Base-by-base conservation (phyloP, 805 yeast species). In the Osmozyma mogii region DNA sequence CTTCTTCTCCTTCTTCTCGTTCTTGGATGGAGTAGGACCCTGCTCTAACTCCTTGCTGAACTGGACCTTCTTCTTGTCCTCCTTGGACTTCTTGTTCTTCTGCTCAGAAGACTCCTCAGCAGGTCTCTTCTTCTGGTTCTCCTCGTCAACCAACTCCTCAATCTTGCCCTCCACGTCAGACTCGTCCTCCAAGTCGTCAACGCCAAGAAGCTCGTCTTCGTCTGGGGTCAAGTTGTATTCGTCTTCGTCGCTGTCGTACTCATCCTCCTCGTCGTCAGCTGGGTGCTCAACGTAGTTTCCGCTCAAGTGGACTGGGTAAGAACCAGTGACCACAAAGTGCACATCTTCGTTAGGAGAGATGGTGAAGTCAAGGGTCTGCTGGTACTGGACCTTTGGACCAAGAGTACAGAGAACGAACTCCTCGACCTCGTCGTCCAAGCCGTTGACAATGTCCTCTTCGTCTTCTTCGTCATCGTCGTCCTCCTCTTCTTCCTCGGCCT, bases 201-300 rank as follows among this genome's bases (percentile, higher is more conserved):
- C 61, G 45, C 71, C 70, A 40, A 74, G 36, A 40, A 75, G 52
- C 56, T 78, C 88, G 48, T 78, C 85, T 52, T 78, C 85, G 61
- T 78, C 87, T 34, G 84, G 84, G 28, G 84, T 78, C 57, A 76
- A 68, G 56, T 75, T 80, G 53, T 73, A 72, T 38, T 73, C 82
- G 30, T 68, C 77, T 31, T 61, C 66, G 19, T 40, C 42, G 12
- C 29, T 29, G 16, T 40, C 39, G 26, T 39, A 40, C 34, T 41
- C 75, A 29, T 69, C 72, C 35, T 67, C 73, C 31, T 73, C 80
- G 24, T 67, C 75, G 51, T 88, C 95, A 50, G 77, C 84, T 58
- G 97, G 96, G 61, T 88, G 96, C 60, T 84, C 94, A 52, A 92
- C 80, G 64, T 80, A 87, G 78, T 92, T 89, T 68, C 99, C 99